Evolutionary conservation across 2,329 filamentous ascomycete genomes (phyloP), one percentile per base, ranked within the genome.

Genomic region (Coniochaeta hoffmannii): DNA sequence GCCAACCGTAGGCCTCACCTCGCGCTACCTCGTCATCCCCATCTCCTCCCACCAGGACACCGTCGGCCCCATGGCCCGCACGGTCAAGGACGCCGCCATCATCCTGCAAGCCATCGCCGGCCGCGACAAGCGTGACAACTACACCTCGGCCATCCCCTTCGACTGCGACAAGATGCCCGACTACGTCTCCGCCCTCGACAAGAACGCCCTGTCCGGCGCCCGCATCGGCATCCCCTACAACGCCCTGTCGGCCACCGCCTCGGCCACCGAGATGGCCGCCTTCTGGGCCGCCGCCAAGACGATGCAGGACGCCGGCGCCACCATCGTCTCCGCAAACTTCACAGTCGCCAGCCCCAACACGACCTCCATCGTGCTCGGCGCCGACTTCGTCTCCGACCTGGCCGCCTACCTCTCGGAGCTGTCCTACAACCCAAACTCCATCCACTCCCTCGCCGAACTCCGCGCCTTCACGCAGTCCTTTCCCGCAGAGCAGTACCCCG

Each of bases 151-250:
- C 0, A 85, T 83, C 28, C 86, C 86, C 0, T 79, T 73, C 57
- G 70, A 73, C 11, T 31, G 49, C 49, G 49, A 34, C 28, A 44
- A 65, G 3, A 65, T 79, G 1, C 85, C 85, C 0, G 73, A 89
- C 65, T 89, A 88, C 61, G 76, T 81, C 10, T 74, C 72, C 3
- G 80, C 84, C 0, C 81, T 85, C 63, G 74, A 80, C 17, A 66
- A 74, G 17, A 73, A 74, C 12, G 75, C 76, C 0, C 71, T 88
- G 0, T 57, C 68, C 11, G 82, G 81, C 6, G 80, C 80, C 53
- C 76, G 85, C 2, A 82, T 89, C 26, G 87, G 86, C 3, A 75
- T 89, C 4, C 81, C 85, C 0, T 74, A 79, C 19, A 86, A 87
- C 60, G 72, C 80, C 2, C 71, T 88, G 31, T 70, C 72, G 30